These are phyloP conservation scores for Metschnikowia lachancei DNA, from an alignment of 805 yeast species.

Conservation along the genomic window DNA sequence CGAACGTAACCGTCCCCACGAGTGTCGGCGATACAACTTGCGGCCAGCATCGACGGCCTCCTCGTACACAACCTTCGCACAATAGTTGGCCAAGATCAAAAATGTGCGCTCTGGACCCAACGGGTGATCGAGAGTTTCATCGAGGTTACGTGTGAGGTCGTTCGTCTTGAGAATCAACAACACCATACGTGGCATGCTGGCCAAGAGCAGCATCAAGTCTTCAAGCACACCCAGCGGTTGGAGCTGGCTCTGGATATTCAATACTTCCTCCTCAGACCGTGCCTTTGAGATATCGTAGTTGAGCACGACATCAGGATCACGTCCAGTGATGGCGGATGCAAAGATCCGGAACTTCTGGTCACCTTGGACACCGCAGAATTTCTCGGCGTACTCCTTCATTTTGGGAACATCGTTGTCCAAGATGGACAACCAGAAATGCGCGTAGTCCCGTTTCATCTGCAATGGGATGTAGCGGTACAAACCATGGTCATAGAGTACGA, in stretches of 20 bases:
- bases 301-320: conserved; percentile 77
- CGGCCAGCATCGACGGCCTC: conserved; percentile 51
- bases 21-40: conserved; percentile 18
- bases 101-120: conserved; percentile 86
- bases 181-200: conserved; percentile 81
- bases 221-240: conserved; percentile 57
- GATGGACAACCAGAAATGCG: conserved; percentile 89
- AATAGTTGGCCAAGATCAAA: conserved; percentile 83
- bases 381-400: conserved; percentile 73
- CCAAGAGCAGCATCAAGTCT: conserved; percentile 74
- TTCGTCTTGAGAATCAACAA: conserved; percentile 87
- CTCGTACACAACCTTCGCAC: conserved; percentile 75
- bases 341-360: conserved; percentile 74
- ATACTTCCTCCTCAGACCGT: conserved; percentile 62
- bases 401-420: conserved; percentile 62
- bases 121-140: conserved; percentile 77
- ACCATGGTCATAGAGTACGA: conserved; percentile 92
- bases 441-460: conserved; percentile 74
- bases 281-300: conserved; percentile 53
- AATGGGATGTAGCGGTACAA: conserved; percentile 81
- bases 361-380: conserved; percentile 74
- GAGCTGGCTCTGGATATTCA: conserved; percentile 62
- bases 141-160: conserved; percentile 85
- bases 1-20: conserved; percentile 20
- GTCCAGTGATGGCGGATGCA: conserved; percentile 92